Percentiles rank a stretch among this genome's conserved stretches.
Conservation (phyloP, 1,284 basidiomycete species). For the Rhodotorula sp. region DNA sequence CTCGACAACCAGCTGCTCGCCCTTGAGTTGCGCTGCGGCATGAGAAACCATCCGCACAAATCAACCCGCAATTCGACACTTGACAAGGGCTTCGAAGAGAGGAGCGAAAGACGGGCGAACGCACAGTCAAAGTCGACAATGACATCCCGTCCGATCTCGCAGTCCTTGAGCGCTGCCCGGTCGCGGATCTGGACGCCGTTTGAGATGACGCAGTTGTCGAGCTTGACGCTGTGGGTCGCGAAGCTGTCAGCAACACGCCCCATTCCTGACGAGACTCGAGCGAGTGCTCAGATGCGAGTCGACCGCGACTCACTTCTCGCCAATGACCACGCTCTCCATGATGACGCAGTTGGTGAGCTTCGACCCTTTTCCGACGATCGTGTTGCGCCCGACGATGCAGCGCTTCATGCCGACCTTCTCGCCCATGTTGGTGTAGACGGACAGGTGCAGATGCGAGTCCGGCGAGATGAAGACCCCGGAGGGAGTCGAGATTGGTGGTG, state of each 20-base stretch:
- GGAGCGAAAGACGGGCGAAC: constrained; percentile 32
- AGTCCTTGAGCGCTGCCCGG: constrained; percentile 74
- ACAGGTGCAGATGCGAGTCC: constrained; percentile 69
- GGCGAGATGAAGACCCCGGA: constrained; percentile 59
- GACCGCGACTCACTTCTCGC: constrained; percentile 66
- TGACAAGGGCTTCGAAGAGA: too few species aligned
- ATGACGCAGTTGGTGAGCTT: constrained; percentile 84
- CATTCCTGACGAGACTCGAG: background rate
- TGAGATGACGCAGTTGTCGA: constrained; percentile 86
- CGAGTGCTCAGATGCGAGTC: background rate
- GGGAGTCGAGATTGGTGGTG: constrained; percentile 29
- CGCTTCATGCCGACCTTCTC: constrained; percentile 85
- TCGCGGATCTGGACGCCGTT: constrained; percentile 75
- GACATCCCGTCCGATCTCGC: constrained; percentile 84
- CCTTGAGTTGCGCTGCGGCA: constrained; percentile 33
- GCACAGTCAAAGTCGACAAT: constrained; percentile 71
- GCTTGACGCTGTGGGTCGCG: constrained; percentile 64
- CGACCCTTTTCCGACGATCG: constrained; percentile 79
- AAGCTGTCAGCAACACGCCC: too few species aligned
- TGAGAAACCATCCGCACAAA: too few species aligned
- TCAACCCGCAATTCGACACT: too few species aligned
- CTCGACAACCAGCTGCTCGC: constrained; percentile 38
- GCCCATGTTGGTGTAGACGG: constrained; percentile 73
- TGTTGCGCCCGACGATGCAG: constrained; percentile 82
- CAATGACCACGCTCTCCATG: constrained; percentile 84